A percentile compares a stretch with the other conserved stretches of the same genome.
phyloP scores from a whole-genome alignment of 2,329 filamentous ascomycete genomes.

The Aureobasidium zeae region DNA sequence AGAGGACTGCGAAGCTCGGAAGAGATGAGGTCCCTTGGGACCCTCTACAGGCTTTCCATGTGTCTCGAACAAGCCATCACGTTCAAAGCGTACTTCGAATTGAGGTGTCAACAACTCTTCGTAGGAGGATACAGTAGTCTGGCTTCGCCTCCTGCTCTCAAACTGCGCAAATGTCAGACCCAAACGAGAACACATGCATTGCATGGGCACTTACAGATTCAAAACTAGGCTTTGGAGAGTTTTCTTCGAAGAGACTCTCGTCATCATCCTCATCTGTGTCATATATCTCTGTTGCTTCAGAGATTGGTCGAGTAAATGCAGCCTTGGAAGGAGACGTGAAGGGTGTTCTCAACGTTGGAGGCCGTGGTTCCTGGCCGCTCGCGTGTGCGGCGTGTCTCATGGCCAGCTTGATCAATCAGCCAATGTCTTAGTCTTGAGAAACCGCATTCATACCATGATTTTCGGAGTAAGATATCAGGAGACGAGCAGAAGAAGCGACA shows the following conservation, averaged over 20 bases:
- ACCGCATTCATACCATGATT: slow-evolving; percentile 13
- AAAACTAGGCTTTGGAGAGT: slow-evolving; percentile 55
- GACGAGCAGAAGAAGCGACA: slow-evolving; percentile 7
- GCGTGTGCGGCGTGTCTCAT: slow-evolving; percentile 9
- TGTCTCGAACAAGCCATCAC: slow-evolving; percentile 46
- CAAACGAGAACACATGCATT: neutral
- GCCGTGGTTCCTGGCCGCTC: neutral
- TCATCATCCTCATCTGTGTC: slow-evolving; percentile 66
- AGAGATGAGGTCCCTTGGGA: slow-evolving; percentile 77
- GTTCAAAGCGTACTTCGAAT: slow-evolving; percentile 47
- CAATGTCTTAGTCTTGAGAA: slow-evolving; percentile 6
- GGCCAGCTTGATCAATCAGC: slow-evolving; percentile 14
- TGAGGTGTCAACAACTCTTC: slow-evolving; percentile 74
- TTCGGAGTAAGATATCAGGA: neutral
- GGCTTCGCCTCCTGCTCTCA: slow-evolving; percentile 57
- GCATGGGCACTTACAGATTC: slow-evolving; percentile 55
- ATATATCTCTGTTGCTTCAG: slow-evolving; percentile 66
- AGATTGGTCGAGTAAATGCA: slow-evolving; percentile 46
- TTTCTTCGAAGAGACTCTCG: slow-evolving; percentile 45
- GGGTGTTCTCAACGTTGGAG: neutral
- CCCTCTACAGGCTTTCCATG: slow-evolving; percentile 64
- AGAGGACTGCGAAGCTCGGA: slow-evolving; percentile 59
- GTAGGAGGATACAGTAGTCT: slow-evolving; percentile 79
- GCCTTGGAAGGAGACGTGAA: slow-evolving; percentile 44
- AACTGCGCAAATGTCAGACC: slow-evolving; percentile 23